Base-by-base conservation (phyloP, 2,329 filamentous ascomycete genomes). In the Zymoseptoria passerinii region DNA sequence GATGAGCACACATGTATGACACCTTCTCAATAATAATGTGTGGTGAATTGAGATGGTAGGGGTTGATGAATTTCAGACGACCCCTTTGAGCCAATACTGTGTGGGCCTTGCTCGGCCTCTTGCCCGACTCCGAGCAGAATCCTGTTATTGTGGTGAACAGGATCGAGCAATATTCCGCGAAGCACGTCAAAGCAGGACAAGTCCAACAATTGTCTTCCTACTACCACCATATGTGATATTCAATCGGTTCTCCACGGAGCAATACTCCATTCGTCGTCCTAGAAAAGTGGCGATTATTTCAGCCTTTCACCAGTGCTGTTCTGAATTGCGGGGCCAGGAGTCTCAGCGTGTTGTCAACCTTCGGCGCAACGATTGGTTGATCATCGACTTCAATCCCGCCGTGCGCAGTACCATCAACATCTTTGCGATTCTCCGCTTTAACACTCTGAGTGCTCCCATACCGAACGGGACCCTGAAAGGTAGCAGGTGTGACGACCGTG, bases 401-500 rank as follows among this genome's bases (percentile, higher is more conserved):
- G 20, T 52, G 63, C 50, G 69, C 62, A 18, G 59, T 63, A 8
- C 71, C 71, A 51, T 74, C 69, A 2, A 74, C 66, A 54, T 71
- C 72, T 40, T 71, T 67, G 51, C 69, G 65, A 29, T 66, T 69
- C 44, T 72, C 71, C 50, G 73, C 72, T 57, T 69, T 72, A 49
- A 75, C 71, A 49, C 68, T 69, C 50, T 67, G 67, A 53, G 62
- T 72, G 19, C 64, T 65, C 1, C 72, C 71, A 48, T 64, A 71
- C 0, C 87, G 77, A 0, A 86, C 71, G 1, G 76, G 74, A 0
- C 86, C 85, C 20, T 67, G 52, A 1, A 77, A 71, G 1, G 74
- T 77, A 0, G 75, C 78, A 0, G 89, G 87, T 1, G 86, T 88
- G 61, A 92, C 84, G 51, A 79, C 71, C 0, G 88, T 89, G n/a